Conservation (phyloP, 306 rosid genomes). For the Trifolium dubium region DNA sequence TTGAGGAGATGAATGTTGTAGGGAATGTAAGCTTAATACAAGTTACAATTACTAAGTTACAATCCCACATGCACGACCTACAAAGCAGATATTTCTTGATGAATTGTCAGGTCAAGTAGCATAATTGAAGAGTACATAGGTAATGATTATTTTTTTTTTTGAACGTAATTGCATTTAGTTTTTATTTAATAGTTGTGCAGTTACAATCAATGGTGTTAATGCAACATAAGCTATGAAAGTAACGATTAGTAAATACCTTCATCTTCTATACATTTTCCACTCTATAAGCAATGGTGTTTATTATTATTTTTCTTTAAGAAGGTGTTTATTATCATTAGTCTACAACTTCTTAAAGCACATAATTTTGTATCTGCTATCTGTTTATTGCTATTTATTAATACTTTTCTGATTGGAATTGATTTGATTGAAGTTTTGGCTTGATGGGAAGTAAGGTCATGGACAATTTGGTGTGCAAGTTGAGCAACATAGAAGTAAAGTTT, state of each 20-base stretch:
- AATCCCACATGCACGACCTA: too few species aligned
- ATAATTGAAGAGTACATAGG: neutral
- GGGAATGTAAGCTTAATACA: too few species aligned
- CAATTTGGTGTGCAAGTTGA: neutral
- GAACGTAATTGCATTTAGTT: neutral
- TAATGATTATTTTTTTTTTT: neutral
- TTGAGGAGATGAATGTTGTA: slow-evolving; percentile 43
- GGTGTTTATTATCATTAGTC: neutral
- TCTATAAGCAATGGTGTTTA: neutral
- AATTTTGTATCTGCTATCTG: neutral
- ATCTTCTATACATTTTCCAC: neutral
- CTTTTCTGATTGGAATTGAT: neutral
- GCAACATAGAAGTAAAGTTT: neutral
- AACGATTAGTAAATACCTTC: neutral
- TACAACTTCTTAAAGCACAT: neutral
- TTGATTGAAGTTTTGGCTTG: neutral
- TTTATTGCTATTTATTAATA: neutral
- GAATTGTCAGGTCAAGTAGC: neutral
- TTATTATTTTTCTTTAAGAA: too few species aligned
- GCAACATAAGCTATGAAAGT: neutral
- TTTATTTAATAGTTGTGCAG: neutral
- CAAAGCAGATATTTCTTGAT: neutral
- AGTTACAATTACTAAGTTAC: too few species aligned
- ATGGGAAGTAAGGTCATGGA: neutral
- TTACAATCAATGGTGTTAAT: neutral